These are phyloP conservation scores for Aspergillus haitiensis DNA, from an alignment of 495 filamentous ascomycete species.

Conservation along the genomic window DNA sequence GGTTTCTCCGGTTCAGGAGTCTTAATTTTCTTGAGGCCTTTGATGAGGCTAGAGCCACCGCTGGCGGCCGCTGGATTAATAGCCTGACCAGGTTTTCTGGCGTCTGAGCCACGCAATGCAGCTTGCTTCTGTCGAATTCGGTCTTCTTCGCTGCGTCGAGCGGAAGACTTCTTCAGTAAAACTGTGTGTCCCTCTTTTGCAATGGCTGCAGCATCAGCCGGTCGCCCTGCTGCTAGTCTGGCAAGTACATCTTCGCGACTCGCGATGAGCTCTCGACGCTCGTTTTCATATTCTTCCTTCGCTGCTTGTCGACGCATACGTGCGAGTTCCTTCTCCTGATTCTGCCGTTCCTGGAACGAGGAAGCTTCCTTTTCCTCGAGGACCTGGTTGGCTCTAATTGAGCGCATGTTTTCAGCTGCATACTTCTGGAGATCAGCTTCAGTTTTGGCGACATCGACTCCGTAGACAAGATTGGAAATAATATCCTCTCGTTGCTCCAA, in stretches of 20 bases:
- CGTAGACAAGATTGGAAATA: slow-evolving; percentile 80
- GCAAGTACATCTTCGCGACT: slow-evolving; percentile 59
- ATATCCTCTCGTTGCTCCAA: slow-evolving; percentile 89
- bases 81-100: slow-evolving; percentile 31
- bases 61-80: slow-evolving; percentile 24
- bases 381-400: slow-evolving; percentile 56
- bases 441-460: slow-evolving; percentile 66
- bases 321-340: slow-evolving; percentile 69
- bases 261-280: slow-evolving; percentile 58
- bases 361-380: slow-evolving; percentile 54
- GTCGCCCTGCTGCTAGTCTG: slow-evolving; percentile 49
- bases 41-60: slow-evolving; percentile 55
- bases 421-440: slow-evolving; percentile 69
- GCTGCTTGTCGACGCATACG: slow-evolving; percentile 55
- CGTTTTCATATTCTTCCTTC: slow-evolving; percentile 62
- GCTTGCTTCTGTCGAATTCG: slow-evolving; percentile 48
- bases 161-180: slow-evolving; percentile 66
- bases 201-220: slow-evolving; percentile 50
- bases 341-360: slow-evolving; percentile 57
- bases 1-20: slow-evolving; percentile 65
- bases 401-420: slow-evolving; percentile 62
- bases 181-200: slow-evolving; percentile 60
- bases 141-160: slow-evolving; percentile 50
- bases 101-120: slow-evolving; percentile 41
- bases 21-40: slow-evolving; percentile 70